A percentile compares a stretch with the other conserved stretches of the same genome.
These are phyloP conservation scores for Phaeodactylum tricornutum DNA, from an alignment of 108 stramenopile species.

Conservation along the genomic window DNA sequence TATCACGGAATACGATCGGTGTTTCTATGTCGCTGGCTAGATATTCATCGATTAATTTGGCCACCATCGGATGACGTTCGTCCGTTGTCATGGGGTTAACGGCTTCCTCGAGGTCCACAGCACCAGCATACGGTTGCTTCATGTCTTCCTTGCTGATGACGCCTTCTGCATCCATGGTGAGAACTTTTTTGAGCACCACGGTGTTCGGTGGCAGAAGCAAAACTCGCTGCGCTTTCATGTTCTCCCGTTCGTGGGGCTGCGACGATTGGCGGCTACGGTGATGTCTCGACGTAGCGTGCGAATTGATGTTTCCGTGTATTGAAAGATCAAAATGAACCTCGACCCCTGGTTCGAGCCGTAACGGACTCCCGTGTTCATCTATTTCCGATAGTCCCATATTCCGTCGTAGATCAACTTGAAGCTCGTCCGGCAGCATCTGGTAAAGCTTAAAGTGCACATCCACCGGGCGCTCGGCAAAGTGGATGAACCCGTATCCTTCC, in stretches of 20 bases:
- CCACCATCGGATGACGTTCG: slow-evolving; percentile 53
- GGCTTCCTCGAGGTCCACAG: slow-evolving; percentile 39
- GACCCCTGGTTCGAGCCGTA: slow-evolving; percentile 28
- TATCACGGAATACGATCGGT: slow-evolving; percentile 44
- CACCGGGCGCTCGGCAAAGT: slow-evolving; percentile 55
- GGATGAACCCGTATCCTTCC: slow-evolving; percentile 70
- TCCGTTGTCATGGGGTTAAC: slow-evolving; percentile 24
- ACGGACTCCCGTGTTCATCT: not conserved
- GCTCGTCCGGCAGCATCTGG: slow-evolving; percentile 56
- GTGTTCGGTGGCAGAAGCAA: slow-evolving; percentile 43
- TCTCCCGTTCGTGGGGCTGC: slow-evolving; percentile 44
- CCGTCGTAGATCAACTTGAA: slow-evolving; percentile 40
- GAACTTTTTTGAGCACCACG: slow-evolving; percentile 30
- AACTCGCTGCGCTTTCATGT: slow-evolving; percentile 58
- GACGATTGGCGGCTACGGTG: slow-evolving; percentile 2
- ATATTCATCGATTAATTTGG: slow-evolving; percentile 44
- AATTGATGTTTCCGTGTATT: slow-evolving; percentile 24
- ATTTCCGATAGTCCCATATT: slow-evolving; percentile 15
- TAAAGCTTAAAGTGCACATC: slow-evolving; percentile 65
- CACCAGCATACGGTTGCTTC: slow-evolving; percentile 51
- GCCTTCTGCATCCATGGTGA: slow-evolving; percentile 40
- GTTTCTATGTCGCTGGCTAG: slow-evolving; percentile 29
- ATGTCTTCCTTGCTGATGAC: slow-evolving; percentile 39
- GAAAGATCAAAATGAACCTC: slow-evolving; percentile 74
- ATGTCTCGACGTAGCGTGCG: not conserved